Evolutionary conservation across 805 yeast species (phyloP).

Genomic region (Kluyveromyces wickerhamii): DNA sequence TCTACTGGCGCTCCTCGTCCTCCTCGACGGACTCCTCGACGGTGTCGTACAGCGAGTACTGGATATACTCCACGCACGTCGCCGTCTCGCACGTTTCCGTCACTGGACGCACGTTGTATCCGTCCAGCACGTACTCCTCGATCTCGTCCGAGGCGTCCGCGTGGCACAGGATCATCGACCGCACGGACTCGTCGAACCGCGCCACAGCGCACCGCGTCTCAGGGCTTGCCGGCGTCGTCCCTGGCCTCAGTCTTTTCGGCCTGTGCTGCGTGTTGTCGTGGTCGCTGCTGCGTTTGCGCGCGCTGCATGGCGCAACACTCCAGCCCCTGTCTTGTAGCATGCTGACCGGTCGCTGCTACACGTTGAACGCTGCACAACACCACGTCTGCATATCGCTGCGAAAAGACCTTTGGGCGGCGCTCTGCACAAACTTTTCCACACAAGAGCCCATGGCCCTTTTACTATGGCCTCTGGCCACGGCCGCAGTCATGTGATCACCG

Average conservation of each 20-base stretch:
- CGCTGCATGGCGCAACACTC: background rate
- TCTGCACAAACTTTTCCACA: too few species aligned
- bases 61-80: constrained; percentile 6
- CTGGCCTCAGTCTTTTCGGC: background rate
- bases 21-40: constrained; percentile 7
- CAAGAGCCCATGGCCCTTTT: too few species aligned
- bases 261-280: background rate
- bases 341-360: too few species aligned
- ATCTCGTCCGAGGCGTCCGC: constrained; percentile 4
- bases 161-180: background rate
- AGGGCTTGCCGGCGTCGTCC: background rate
- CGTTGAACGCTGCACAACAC: too few species aligned
- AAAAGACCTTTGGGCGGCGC: too few species aligned
- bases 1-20: constrained; percentile 4
- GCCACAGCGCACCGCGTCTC: background rate
- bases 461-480: too few species aligned
- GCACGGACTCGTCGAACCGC: background rate
- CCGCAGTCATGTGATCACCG: too few species aligned
- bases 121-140: constrained; percentile 9
- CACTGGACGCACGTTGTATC: constrained; percentile 7
- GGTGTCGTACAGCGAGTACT: constrained; percentile 8
- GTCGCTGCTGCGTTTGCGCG: background rate
- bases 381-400: too few species aligned
- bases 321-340: background rate
- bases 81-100: constrained; percentile 7